Conservation (phyloP, 768 basidiomycete genomes). For the Nevesoporus exiguus region DNA sequence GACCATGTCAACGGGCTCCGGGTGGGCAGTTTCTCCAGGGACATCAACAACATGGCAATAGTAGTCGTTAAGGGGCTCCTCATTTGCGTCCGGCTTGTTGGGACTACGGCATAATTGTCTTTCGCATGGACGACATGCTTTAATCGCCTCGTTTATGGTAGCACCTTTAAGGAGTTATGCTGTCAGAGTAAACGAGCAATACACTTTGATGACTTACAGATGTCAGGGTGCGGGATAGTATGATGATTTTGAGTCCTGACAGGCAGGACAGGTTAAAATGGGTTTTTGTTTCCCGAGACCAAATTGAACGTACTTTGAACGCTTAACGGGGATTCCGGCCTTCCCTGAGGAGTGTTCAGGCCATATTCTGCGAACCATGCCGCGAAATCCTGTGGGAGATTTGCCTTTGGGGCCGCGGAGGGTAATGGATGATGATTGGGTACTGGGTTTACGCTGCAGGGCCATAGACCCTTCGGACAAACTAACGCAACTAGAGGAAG, state of each 20-base stretch:
- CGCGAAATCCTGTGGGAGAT: background rate
- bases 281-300: background rate
- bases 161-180: background rate
- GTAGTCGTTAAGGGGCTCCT: background rate
- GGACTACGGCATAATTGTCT: background rate
- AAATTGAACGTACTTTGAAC: background rate
- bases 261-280: background rate
- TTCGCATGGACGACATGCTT: background rate
- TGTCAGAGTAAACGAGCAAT: background rate
- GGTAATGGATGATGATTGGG: too few relatives aligned
- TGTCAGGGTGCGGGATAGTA: constrained; percentile 42
- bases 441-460: too few relatives aligned
- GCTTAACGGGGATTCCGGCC: background rate
- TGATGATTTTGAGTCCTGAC: constrained; percentile 50
- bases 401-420: background rate
- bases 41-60: background rate
- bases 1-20: background rate
- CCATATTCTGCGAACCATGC: background rate
- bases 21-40: background rate
- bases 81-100: background rate
- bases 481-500: background rate
- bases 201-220: constrained; percentile 12
- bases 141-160: background rate
- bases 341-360: too few relatives aligned
- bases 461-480: background rate